Evolutionary conservation across 495 filamentous ascomycete genomes (phyloP).

Genomic region (Aspergillus leporis): DNA sequence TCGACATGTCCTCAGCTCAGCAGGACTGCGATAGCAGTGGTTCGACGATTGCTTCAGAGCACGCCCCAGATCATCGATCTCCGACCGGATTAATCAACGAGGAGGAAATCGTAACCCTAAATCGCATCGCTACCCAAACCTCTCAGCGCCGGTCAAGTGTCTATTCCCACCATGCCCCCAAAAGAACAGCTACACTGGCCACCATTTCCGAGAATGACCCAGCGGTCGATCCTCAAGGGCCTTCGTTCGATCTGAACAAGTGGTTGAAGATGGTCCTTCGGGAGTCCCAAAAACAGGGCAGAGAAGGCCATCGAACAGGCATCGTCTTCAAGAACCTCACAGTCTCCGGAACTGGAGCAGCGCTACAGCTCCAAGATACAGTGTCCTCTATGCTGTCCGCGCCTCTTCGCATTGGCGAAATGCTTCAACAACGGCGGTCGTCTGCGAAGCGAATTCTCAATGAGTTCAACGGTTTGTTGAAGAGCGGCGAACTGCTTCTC

Average conservation of each 20-base stretch:
- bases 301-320: slow-evolving; percentile 26
- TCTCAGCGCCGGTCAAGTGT: slow-evolving; percentile 19
- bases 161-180: slow-evolving; percentile 3
- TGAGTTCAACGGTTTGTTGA: slow-evolving; percentile 39
- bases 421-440: slow-evolving; percentile 15
- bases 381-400: slow-evolving; percentile 44
- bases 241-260: slow-evolving; percentile 26
- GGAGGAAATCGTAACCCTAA: slow-evolving; percentile 27
- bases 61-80: neutral
- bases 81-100: slow-evolving; percentile 20
- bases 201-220: slow-evolving; percentile 24
- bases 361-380: slow-evolving; percentile 52
- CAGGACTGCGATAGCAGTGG: neutral
- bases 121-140: slow-evolving; percentile 23
- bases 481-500: slow-evolving; percentile 36
- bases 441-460: slow-evolving; percentile 36
- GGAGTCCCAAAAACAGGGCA: slow-evolving; percentile 22
- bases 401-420: slow-evolving; percentile 37
- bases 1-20: neutral
- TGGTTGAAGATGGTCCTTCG: slow-evolving; percentile 30
- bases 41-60: neutral
- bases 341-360: slow-evolving; percentile 52
- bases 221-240: slow-evolving; percentile 25
- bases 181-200: slow-evolving; percentile 2
- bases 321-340: slow-evolving; percentile 50